Evolutionary conservation across 2,329 filamentous ascomycete genomes (phyloP).

Genomic region (Teratosphaeria gauchensis): DNA sequence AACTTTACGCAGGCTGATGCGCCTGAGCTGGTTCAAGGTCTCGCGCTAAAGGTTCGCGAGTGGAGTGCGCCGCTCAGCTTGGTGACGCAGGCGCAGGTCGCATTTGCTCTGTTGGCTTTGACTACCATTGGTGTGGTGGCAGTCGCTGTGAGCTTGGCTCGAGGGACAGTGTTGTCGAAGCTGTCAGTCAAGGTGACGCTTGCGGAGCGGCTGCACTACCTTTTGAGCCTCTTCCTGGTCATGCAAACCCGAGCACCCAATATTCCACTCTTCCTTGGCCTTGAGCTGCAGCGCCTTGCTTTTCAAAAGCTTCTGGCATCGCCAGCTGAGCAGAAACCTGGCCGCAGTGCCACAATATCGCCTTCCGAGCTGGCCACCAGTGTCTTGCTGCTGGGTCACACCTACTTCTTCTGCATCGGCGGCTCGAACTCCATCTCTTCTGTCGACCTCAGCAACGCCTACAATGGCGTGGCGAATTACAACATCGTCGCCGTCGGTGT

Average conservation of each 20-base stretch:
- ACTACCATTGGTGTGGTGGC: slow-evolving; percentile 21
- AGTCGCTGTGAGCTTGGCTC: slow-evolving; percentile 9
- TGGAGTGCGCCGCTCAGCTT: slow-evolving; percentile 21
- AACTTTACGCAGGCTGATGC: slow-evolving; percentile 81
- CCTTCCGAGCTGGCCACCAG: slow-evolving; percentile 47
- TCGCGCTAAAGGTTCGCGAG: slow-evolving; percentile 29
- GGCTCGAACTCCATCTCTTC: slow-evolving; percentile 92
- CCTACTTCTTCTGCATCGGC: slow-evolving; percentile 80
- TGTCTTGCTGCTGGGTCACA: slow-evolving; percentile 66
- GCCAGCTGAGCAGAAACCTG: neutral
- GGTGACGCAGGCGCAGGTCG: slow-evolving; percentile 25
- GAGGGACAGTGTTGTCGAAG: slow-evolving; percentile 6
- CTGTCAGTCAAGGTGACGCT: slow-evolving; percentile 13
- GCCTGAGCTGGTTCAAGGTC: slow-evolving; percentile 54
- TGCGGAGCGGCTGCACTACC: slow-evolving; percentile 45
- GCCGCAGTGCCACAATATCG: slow-evolving; percentile 3
- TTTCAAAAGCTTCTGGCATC: slow-evolving; percentile 13
- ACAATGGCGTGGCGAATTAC: slow-evolving; percentile 81
- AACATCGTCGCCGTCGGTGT: slow-evolving; percentile 70
- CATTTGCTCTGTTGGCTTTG: slow-evolving; percentile 29
- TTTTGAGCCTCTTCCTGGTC: slow-evolving; percentile 68
- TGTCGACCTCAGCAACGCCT: slow-evolving; percentile 88
- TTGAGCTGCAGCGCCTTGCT: slow-evolving; percentile 45
- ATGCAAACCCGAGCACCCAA: slow-evolving; percentile 83
- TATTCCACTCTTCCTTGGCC: slow-evolving; percentile 72